phyloP scores from a whole-genome alignment of 1,284 basidiomycete species.

The Afroboletus lepidellus region DNA sequence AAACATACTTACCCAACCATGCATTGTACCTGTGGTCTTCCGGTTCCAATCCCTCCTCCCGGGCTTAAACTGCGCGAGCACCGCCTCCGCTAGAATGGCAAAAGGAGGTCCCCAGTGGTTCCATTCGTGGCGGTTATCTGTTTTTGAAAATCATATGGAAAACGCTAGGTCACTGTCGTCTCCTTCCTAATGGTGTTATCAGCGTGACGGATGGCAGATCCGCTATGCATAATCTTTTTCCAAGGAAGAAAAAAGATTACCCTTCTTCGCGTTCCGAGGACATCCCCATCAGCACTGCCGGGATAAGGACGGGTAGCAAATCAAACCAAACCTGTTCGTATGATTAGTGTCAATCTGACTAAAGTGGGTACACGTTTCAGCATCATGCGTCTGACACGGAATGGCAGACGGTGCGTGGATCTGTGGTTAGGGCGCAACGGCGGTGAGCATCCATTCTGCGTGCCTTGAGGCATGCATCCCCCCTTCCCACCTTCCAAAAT shows the following conservation, averaged over 20 bases:
- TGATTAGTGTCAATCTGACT: constrained; percentile 5
- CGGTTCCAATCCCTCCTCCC: not conserved
- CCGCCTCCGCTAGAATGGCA: constrained; percentile 20
- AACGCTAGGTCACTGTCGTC: constrained; percentile 8
- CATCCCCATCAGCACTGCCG: constrained; percentile 2
- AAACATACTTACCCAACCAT: not conserved
- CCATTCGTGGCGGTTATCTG: constrained; percentile 14
- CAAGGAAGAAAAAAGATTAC: not conserved
- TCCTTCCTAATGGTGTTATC: constrained; percentile 28
- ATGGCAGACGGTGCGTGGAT: not conserved
- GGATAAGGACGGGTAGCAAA: constrained; percentile 1
- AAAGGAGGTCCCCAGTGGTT: constrained; percentile 1
- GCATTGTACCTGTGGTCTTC: constrained; percentile 1
- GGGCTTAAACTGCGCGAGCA: constrained; percentile 9
- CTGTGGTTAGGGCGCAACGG: constrained; percentile 17
- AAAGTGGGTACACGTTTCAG: constrained; percentile 19
- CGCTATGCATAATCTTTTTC: constrained; percentile 2
- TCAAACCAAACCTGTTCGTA: constrained; percentile 3
- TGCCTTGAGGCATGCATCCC: constrained; percentile 14
- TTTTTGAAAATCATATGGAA: constrained; percentile 19
- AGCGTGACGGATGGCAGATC: constrained; percentile 13
- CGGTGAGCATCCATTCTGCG: constrained; percentile 4
- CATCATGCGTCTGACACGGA: constrained; percentile 15
- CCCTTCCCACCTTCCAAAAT: not conserved
- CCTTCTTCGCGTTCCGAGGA: constrained; percentile 22